Conservation (phyloP, 495 filamentous ascomycete genomes). For the Haplographium delicatum region DNA sequence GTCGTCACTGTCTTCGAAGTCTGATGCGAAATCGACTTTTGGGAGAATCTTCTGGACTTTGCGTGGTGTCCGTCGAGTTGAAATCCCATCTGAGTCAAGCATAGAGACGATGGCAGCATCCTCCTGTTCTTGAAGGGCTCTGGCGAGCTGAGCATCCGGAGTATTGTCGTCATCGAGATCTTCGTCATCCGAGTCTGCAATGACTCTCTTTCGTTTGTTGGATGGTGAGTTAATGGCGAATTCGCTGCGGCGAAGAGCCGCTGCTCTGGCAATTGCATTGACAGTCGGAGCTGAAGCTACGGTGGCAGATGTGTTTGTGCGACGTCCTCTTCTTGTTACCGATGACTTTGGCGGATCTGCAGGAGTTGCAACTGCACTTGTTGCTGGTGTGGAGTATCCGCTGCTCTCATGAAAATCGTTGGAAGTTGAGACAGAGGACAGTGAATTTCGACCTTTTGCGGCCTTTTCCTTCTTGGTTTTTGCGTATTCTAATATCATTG, state of each 20-base stretch:
- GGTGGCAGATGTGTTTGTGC: neutral
- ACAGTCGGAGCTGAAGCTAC: slow-evolving; percentile 23
- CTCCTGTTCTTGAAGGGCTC: slow-evolving; percentile 34
- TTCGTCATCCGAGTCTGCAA: slow-evolving; percentile 29
- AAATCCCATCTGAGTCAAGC: neutral
- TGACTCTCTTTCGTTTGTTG: slow-evolving; percentile 19
- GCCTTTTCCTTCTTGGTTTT: slow-evolving; percentile 6
- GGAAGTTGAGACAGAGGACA: slow-evolving; percentile 36
- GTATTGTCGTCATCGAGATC: slow-evolving; percentile 23
- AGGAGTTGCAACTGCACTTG: slow-evolving; percentile 62
- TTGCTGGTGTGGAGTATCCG: slow-evolving; percentile 70
- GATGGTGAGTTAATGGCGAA: slow-evolving; percentile 27
- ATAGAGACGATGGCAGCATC: slow-evolving; percentile 20
- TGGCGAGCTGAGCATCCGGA: slow-evolving; percentile 32
- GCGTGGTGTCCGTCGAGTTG: slow-evolving; percentile 17
- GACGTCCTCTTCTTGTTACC: slow-evolving; percentile 14
- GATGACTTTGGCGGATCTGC: slow-evolving; percentile 24
- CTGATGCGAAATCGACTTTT: slow-evolving; percentile 14
- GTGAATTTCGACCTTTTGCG: slow-evolving; percentile 13
- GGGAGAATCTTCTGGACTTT: slow-evolving; percentile 20
- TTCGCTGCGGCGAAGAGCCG: slow-evolving; percentile 36
- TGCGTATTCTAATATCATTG: slow-evolving; percentile 13
- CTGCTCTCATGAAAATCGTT: slow-evolving; percentile 43
- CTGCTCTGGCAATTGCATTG: slow-evolving; percentile 37
- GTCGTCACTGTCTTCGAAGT: slow-evolving; percentile 10